These are phyloP conservation scores for Lobosporangium transversale DNA, from an alignment of 192 early-diverging fungal genomes.

Conservation along the genomic window DNA sequence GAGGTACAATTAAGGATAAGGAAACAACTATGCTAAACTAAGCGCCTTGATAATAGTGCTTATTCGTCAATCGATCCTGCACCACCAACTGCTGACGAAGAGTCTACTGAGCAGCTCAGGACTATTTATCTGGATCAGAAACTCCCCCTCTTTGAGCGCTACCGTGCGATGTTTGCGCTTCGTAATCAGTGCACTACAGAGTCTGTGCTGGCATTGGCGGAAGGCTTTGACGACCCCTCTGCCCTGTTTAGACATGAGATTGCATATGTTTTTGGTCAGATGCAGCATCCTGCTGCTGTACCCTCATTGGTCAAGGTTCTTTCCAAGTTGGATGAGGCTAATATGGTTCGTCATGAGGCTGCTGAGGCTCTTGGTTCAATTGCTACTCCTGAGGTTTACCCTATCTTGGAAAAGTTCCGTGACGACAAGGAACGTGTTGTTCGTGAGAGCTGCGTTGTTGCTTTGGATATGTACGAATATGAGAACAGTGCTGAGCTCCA, in stretches of 20 bases:
- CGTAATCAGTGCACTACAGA: slow-evolving; percentile 87
- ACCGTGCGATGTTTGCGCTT: slow-evolving; percentile 94
- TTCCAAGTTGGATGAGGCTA: slow-evolving; percentile 76
- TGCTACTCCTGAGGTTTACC: slow-evolving; percentile 87
- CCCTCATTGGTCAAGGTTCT: slow-evolving; percentile 84
- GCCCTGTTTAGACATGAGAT: slow-evolving; percentile 95
- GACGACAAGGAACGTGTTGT: slow-evolving; percentile 86
- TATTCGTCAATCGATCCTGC: slow-evolving; percentile 94
- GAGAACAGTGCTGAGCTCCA: slow-evolving; percentile 89
- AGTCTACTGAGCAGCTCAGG: slow-evolving; percentile 74
- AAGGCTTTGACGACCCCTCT: slow-evolving; percentile 80
- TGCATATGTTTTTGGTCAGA: slow-evolving; percentile 97
- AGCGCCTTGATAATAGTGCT: slow-evolving; percentile 28
- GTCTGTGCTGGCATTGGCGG: slow-evolving; percentile 83
- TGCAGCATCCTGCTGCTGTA: slow-evolving; percentile 92
- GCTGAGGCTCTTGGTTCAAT: slow-evolving; percentile 97
- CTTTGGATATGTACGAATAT: slow-evolving; percentile 95
- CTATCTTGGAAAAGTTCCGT: slow-evolving; percentile 74
- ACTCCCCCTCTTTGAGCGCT: slow-evolving; percentile 88
- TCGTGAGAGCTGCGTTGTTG: slow-evolving; percentile 91
- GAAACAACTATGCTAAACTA: background rate
- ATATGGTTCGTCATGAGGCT: slow-evolving; percentile 97
- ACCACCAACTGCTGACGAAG: slow-evolving; percentile 73
- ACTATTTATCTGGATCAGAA: slow-evolving; percentile 71
- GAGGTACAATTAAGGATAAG: background rate